phyloP scores from a whole-genome alignment of 495 filamentous ascomycete genomes.

The Oidiodendron maius region DNA sequence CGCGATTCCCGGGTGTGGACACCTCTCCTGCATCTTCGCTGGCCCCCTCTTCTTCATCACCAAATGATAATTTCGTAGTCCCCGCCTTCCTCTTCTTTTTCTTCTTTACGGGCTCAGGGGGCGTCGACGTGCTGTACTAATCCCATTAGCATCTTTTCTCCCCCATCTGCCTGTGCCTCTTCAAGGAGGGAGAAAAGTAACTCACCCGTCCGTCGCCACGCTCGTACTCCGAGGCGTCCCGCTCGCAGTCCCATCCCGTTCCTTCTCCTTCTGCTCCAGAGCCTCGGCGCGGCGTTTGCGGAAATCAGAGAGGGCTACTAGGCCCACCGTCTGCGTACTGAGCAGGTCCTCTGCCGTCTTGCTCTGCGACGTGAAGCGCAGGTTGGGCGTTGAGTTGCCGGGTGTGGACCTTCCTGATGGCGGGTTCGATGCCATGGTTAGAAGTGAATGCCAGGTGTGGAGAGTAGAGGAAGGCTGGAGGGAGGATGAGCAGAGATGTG shows the following conservation, averaged over 20 bases:
- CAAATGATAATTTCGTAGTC: conserved; percentile 68
- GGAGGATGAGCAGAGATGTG: too few relatives aligned
- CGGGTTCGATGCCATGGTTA: conserved; percentile 15
- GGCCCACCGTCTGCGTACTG: conserved; percentile 85
- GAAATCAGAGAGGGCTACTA: conserved; percentile 90
- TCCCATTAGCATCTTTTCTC: conserved; percentile 27
- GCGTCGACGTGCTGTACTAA: conserved; percentile 43
- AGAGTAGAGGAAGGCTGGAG: background rate
- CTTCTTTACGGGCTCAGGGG: conserved; percentile 29
- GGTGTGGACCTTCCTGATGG: conserved; percentile 42
- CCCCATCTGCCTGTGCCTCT: background rate
- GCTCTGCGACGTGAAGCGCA: conserved; percentile 72
- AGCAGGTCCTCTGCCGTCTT: conserved; percentile 85
- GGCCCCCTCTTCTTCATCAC: conserved; percentile 50
- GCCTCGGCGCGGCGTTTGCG: conserved; percentile 95
- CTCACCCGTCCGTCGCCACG: conserved; percentile 50
- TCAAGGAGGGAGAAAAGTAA: too few relatives aligned
- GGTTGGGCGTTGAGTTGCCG: conserved; percentile 40
- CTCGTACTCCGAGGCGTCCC: too few relatives aligned
- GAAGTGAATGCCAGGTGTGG: background rate
- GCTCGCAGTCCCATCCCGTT: conserved; percentile 66
- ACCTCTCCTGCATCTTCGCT: conserved; percentile 4
- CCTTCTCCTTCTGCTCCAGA: conserved; percentile 85
- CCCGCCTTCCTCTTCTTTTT: conserved; percentile 67
- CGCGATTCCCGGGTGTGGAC: too few relatives aligned